Evolutionary conservation across 805 yeast species (phyloP).

Genomic region (Metschnikowia baotianmanensis): DNA sequence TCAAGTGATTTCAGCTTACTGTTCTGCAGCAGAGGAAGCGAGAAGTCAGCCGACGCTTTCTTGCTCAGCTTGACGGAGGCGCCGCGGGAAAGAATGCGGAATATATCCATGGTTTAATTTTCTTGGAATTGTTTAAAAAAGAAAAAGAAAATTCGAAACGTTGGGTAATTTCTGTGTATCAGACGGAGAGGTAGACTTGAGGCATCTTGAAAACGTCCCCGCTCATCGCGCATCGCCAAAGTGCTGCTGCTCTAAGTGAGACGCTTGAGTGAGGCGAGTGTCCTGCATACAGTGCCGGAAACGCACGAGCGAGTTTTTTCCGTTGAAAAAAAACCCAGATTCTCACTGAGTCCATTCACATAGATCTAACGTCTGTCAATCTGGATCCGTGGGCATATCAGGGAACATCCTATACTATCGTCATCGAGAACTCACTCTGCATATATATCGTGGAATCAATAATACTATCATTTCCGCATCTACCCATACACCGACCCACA

Average conservation of each 20-base stretch:
- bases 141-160: no score
- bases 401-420: no score
- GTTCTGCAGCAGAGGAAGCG: conserved; percentile 24
- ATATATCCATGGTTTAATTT: conserved; percentile 69
- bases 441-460: no score
- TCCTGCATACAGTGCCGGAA: not conserved
- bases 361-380: no score
- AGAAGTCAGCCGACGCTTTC: conserved; percentile 41
- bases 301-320: not conserved
- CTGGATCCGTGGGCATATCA: no score
- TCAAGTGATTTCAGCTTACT: conserved; percentile 38
- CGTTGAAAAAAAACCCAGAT: conserved; percentile 3
- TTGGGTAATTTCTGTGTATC: not conserved
- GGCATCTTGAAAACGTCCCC: not conserved
- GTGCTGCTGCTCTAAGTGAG: no score
- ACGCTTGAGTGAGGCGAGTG: no score
- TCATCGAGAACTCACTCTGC: no score
- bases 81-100: conserved; percentile 80
- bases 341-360: no score
- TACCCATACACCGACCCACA: no score
- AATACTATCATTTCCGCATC: no score
- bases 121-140: not conserved
- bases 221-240: conserved; percentile 7
- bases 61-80: conserved; percentile 69
- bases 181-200: not conserved